A percentile compares a stretch with the other conserved stretches of the same genome.
phyloP scores from a whole-genome alignment of 345 rosid genomes.

The Euphorbia lathyris region DNA sequence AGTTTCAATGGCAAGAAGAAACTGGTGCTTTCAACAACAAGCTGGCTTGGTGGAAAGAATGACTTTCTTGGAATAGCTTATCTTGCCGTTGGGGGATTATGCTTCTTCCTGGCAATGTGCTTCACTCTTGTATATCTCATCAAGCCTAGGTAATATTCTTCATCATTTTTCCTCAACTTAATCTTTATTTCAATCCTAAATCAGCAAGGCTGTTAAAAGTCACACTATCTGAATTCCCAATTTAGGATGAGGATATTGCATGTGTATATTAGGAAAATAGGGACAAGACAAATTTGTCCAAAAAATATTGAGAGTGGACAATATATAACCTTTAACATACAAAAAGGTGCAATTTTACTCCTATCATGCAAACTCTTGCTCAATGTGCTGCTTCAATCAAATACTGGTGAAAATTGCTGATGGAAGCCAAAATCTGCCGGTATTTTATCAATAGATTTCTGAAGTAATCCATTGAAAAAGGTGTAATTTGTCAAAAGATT shows the following conservation, averaged over 20 bases:
- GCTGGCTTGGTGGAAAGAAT: conserved; percentile 99
- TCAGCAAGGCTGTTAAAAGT: background rate
- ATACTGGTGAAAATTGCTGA: too few relatives aligned
- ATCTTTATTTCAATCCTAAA: background rate
- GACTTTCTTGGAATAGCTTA: conserved; percentile 98
- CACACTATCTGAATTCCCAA: background rate
- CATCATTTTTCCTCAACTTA: background rate
- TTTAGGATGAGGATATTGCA: background rate
- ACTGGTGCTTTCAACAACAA: conserved; percentile 91
- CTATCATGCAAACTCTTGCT: too few relatives aligned
- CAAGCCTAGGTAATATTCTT: conserved; percentile 79
- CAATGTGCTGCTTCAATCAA: too few relatives aligned
- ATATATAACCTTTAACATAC: too few relatives aligned
- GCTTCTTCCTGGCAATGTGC: conserved; percentile 79
- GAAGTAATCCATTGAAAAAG: too few relatives aligned
- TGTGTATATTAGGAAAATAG: background rate
- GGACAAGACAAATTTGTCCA: background rate
- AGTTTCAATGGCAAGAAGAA: conserved; percentile 93
- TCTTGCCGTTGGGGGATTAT: conserved; percentile 81
- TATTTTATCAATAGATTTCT: too few relatives aligned
- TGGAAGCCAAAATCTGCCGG: too few relatives aligned
- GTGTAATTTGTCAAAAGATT: too few relatives aligned
- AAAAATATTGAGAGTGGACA: too few relatives aligned
- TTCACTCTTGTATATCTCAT: conserved; percentile 81
- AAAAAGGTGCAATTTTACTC: too few relatives aligned